These are phyloP conservation scores for Spinellus fusiger DNA, from an alignment of 192 early-diverging fungal genomes.

Conservation along the genomic window DNA sequence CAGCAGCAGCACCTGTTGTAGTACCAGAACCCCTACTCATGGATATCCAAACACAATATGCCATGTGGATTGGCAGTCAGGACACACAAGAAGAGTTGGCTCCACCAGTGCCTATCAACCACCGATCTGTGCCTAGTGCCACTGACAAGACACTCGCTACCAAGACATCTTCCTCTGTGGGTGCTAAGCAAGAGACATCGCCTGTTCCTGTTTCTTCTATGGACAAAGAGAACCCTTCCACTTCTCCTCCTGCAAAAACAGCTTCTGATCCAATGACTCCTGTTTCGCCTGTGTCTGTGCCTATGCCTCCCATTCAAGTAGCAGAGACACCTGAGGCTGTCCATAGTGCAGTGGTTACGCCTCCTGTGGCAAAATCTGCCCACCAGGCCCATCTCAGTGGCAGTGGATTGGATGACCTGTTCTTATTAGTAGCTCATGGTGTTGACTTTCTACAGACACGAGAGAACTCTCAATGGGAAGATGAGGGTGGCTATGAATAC, in stretches of 20 bases:
- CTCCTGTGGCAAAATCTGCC: neutral
- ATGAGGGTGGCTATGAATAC: slow-evolving; percentile 23
- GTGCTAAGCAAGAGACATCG: too few species aligned
- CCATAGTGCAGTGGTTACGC: too few species aligned
- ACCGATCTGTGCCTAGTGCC: neutral
- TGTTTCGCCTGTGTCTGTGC: neutral
- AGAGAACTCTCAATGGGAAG: slow-evolving; percentile 30
- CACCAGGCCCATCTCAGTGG: neutral
- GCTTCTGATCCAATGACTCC: neutral
- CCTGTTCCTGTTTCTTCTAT: neutral
- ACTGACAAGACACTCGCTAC: too few species aligned
- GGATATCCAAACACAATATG: slow-evolving; percentile 21
- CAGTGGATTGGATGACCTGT: slow-evolving; percentile 16
- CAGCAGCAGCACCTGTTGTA: neutral
- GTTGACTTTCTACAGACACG: slow-evolving; percentile 16
- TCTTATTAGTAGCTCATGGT: slow-evolving; percentile 26
- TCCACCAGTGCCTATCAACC: neutral
- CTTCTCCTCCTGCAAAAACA: neutral
- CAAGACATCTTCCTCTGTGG: neutral
- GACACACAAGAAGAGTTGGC: neutral
- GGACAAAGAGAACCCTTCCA: neutral
- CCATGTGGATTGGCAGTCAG: slow-evolving; percentile 22
- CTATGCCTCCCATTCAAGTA: neutral
- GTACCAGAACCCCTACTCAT: neutral
- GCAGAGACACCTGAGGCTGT: neutral